These are phyloP conservation scores for Albophoma yamanashiensis DNA, from an alignment of 2,329 filamentous ascomycete genomes.

Conservation along the genomic window DNA sequence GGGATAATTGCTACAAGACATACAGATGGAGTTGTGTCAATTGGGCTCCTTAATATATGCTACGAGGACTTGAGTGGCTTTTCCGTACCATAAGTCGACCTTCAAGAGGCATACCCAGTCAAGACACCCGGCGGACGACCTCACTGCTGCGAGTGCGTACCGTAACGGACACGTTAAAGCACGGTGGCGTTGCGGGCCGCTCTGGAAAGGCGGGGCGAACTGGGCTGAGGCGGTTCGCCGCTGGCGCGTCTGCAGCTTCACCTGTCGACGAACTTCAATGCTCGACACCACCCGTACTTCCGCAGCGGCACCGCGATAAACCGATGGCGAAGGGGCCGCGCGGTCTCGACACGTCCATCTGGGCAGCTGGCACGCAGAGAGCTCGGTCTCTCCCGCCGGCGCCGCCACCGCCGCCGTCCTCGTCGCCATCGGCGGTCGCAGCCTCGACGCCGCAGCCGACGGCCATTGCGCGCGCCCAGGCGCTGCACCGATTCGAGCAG, in stretches of 20 bases:
- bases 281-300: background rate
- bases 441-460: background rate
- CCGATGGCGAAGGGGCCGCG: conserved; percentile 4
- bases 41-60: too few species aligned
- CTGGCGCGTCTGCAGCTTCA: background rate
- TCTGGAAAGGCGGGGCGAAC: background rate
- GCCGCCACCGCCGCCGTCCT: background rate
- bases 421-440: background rate
- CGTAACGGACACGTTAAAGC: too few species aligned
- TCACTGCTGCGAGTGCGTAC: too few species aligned
- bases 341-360: conserved; percentile 5
- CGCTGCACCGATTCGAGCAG: conserved; percentile 48
- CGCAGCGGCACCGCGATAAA: background rate
- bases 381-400: conserved; percentile 3
- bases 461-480: conserved; percentile 15
- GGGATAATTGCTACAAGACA: too few species aligned
- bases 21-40: too few species aligned
- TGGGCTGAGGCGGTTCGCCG: background rate
- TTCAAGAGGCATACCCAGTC: too few species aligned
- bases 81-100: too few species aligned
- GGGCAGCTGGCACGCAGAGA: conserved; percentile 3
- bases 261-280: background rate
- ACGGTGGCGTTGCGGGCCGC: background rate
- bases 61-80: background rate
- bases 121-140: too few species aligned